Evolutionary conservation across 176 grass and related monocot species (phyloP), one percentile per base, ranked within the genome.

Genomic region (Luzula sylvatica): DNA sequence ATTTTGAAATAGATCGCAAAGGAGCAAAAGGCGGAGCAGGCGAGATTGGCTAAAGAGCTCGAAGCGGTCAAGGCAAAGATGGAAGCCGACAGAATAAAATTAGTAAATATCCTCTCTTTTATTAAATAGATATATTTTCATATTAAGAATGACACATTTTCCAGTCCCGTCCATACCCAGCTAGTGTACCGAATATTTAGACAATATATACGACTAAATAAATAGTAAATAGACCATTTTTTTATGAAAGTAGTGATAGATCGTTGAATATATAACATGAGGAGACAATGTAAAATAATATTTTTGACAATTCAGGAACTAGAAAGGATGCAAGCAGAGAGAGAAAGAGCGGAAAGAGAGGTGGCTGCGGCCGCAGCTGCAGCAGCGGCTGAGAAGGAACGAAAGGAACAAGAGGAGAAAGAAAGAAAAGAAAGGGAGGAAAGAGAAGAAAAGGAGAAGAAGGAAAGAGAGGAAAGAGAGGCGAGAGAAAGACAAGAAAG

Each of bases 281-380:
- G n/a, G n/a, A n/a, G n/a, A n/a, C n/a, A n/a, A n/a, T n/a, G n/a
- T n/a, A n/a, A n/a, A n/a, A n/a, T 35, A 35, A 35, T 35, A 35
- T 35, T 35, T 35, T 35, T 35, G 30, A 35, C 30, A 35, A 7
- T 35, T 35, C 30, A 35, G 30, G 30, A 35, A 35, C 30, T 35
- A 9, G 30, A 35, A 35, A 35, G 30, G 30, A 35, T 46, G 23
- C 42, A 64, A 64, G 59, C 43, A 64, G 59, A 64, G 59, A 64
- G 41, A 15, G 59, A 64, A 28, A 64, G 59, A 48, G 42, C 41
- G 46, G 42, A 44, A 28, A 20, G 43, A 44, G 59, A 64, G 29
- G 59, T 41, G 0, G 59, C 30, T 28, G 25, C 45, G 59, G 59
- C 25, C 46, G 42, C 30, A 35, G 30, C 30, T 9, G 38, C 41